phyloP scores from a whole-genome alignment of 805 yeast genomes.

The Zygoascus tannicola region DNA sequence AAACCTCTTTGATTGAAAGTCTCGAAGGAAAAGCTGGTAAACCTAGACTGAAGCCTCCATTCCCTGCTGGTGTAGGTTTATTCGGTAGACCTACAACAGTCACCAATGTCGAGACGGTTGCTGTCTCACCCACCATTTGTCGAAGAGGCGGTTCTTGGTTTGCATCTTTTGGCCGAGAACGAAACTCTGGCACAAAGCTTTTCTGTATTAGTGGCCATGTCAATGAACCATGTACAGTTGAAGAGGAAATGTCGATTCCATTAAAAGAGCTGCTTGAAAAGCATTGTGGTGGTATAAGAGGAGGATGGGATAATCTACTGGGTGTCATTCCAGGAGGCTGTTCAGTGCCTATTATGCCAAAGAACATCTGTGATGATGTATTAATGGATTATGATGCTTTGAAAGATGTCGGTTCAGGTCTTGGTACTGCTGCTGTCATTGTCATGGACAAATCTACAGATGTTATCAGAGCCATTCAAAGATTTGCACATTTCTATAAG shows the following conservation, averaged over 20 bases:
- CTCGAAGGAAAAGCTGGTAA: slow-evolving; percentile 90
- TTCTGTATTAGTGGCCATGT: slow-evolving; percentile 87
- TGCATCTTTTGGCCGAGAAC: slow-evolving; percentile 71
- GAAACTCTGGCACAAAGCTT: slow-evolving; percentile 75
- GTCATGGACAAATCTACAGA: slow-evolving; percentile 85
- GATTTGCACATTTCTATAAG: slow-evolving; percentile 75
- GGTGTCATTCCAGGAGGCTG: slow-evolving; percentile 90
- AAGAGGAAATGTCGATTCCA: slow-evolving; percentile 90
- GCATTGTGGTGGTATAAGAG: slow-evolving; percentile 85
- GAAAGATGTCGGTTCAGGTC: slow-evolving; percentile 75
- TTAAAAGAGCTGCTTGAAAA: slow-evolving; percentile 72
- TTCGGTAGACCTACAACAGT: slow-evolving; percentile 89
- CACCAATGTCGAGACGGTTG: slow-evolving; percentile 83
- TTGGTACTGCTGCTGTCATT: slow-evolving; percentile 89
- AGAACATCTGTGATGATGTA: slow-evolving; percentile 54
- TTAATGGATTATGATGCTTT: slow-evolving; percentile 85
- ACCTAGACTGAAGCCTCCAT: slow-evolving; percentile 89
- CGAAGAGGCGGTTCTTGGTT: slow-evolving; percentile 90
- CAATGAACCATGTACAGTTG: slow-evolving; percentile 86
- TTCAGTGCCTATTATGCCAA: slow-evolving; percentile 75
- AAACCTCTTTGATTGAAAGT: slow-evolving; percentile 80
- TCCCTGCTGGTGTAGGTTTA: slow-evolving; percentile 89
- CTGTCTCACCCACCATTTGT: slow-evolving; percentile 82
- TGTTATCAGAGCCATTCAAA: slow-evolving; percentile 75
- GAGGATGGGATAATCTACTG: slow-evolving; percentile 86